phyloP scores from a whole-genome alignment of 2,329 filamentous ascomycete species.

The Decorospora gaudefroyi region DNA sequence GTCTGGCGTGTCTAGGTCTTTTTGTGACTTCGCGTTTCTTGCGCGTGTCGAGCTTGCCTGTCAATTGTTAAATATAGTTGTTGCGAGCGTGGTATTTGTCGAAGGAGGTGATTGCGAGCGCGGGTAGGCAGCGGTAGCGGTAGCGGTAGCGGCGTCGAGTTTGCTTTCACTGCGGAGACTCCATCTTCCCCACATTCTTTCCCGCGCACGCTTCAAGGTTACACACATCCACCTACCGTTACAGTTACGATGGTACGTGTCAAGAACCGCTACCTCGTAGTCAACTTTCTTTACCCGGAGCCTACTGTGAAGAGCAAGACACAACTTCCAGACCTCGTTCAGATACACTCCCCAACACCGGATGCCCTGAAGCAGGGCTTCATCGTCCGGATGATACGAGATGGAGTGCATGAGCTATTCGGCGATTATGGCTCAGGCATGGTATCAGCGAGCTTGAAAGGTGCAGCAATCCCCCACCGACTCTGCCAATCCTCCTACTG shows the following conservation, averaged over 20 bases:
- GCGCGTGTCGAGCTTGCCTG: no score
- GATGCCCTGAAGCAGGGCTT: constrained; percentile 68
- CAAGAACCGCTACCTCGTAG: constrained; percentile 93
- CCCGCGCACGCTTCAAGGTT: not conserved
- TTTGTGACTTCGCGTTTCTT: constrained; percentile 3
- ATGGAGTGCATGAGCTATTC: constrained; percentile 45
- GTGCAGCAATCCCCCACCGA: constrained; percentile 55
- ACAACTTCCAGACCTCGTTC: constrained; percentile 63
- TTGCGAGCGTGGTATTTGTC: not conserved
- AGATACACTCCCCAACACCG: constrained; percentile 78
- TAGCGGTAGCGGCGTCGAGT: no score
- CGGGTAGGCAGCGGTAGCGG: no score
- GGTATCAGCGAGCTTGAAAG: constrained; percentile 68
- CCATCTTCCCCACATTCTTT: not conserved
- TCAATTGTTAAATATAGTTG: not conserved
- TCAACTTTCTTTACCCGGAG: constrained; percentile 87
- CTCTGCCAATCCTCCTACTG: not conserved
- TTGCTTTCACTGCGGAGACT: no score
- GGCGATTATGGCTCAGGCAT: constrained; percentile 87
- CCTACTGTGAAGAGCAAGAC: constrained; percentile 46
- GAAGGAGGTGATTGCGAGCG: not conserved
- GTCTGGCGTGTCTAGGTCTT: not conserved
- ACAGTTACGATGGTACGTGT: constrained; percentile 77
- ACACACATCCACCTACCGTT: not conserved
- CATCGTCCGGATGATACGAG: constrained; percentile 67